Base-by-base conservation (phyloP, 169 alveolate genomes). In the Blepharisma undulans region DNA sequence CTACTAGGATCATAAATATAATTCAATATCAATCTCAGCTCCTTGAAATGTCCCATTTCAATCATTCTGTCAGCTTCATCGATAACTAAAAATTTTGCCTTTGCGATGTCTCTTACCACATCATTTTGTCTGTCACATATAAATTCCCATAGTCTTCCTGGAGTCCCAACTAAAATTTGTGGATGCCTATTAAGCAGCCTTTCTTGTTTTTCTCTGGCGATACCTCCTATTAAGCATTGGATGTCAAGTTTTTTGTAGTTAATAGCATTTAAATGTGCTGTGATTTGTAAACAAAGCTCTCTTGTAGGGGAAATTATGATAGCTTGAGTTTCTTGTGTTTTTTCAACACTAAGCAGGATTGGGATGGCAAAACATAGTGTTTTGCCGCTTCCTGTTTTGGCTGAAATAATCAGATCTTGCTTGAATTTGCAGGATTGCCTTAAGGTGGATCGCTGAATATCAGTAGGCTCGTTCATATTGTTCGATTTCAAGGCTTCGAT, bases 31-130 rank as follows among this genome's bases (percentile, higher is more conserved):
- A 30, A 30, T 25, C 34, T 27, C 72, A 86, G 36, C 82, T 86
- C 90, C n/a, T 72, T 60, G 82, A 86, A 86, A n/a, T 86, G 80
- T 30, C 90, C 90, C 48, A 72, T 22, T 72, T 86, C 84, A 27
- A 99, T 90, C 66, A 99, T 94, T 76, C 98, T 89, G 93, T 99
- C 99, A n/a, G 99, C 99, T 94, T 99, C 99, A 92, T 99, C 99
- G 76, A 99, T 94, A 0, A 99, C 99, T 12, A 99, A 92, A 90
- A 95, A 97, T 88, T 97, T 94, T 32, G 98, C 95, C 91, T 97
- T 96, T 4, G 95, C 27, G 32, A 86, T 86, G 32, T 36, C 29
- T 66, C 80, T 19, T 60, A 72, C 60, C 18, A 25, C 61, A 4
- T 60, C 89, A 72, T 95, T 86, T 30, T 72, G 59, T 29, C 82